Conservation (phyloP, 2,329 filamentous ascomycete genomes). For the Ceratocystis destructans region DNA sequence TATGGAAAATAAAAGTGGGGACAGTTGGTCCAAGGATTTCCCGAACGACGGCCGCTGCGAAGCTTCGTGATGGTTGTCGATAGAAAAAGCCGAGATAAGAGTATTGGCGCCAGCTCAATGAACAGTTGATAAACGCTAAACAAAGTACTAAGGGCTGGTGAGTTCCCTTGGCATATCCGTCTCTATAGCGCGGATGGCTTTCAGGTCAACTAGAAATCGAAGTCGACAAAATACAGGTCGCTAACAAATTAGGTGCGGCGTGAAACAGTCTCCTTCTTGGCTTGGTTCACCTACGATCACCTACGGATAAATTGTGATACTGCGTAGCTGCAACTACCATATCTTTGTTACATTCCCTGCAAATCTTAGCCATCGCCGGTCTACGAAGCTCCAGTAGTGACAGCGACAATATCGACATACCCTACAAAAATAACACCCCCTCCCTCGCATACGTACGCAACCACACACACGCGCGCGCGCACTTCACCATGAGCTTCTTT, state of each 20-base stretch:
- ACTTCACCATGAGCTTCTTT: conserved; percentile 57
- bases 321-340: not conserved
- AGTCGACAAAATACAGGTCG: not conserved
- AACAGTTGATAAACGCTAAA: too few relatives aligned
- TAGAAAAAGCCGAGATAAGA: not conserved
- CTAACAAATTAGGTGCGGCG: not conserved
- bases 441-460: not conserved
- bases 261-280: not conserved
- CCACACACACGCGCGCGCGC: conserved; percentile 16
- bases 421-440: not conserved
- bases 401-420: not conserved
- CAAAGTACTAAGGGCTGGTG: too few relatives aligned
- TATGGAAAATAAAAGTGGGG: not conserved
- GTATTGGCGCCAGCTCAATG: too few relatives aligned
- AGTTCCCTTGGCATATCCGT: too few relatives aligned
- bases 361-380: not conserved
- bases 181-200: too few relatives aligned
- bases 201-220: too few relatives aligned
- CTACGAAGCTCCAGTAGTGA: not conserved
- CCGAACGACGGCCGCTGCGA: not conserved
- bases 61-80: not conserved
- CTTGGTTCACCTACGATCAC: not conserved
- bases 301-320: not conserved
- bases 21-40: conserved; percentile 3
- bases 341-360: not conserved